Percentiles rank a stretch among this genome's conserved stretches.
These are phyloP conservation scores for Protomyces arabidopsidicola DNA, from an alignment of 1,139 yeast genomes.

Conservation along the genomic window DNA sequence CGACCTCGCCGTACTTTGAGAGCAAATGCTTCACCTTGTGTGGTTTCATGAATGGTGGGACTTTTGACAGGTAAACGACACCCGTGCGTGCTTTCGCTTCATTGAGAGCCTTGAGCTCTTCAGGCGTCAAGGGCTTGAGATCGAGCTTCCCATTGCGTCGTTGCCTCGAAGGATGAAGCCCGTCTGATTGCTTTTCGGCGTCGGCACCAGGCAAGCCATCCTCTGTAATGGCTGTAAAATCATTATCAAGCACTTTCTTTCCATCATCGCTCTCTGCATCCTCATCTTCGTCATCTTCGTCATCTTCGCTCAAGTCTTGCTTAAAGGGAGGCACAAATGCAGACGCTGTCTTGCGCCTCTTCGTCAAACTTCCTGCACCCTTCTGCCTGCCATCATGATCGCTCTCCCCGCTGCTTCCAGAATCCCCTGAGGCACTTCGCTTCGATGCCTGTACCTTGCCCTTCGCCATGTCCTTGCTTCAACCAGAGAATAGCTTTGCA, in stretches of 20 bases:
- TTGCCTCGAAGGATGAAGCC: background rate
- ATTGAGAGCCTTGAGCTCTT: conserved; percentile 38
- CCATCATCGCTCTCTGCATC: conserved; percentile 30
- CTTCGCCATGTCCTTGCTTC: background rate
- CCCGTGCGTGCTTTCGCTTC: conserved; percentile 63
- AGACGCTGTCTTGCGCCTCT: conserved; percentile 12
- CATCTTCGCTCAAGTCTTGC: conserved; percentile 28
- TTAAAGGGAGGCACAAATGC: conserved; percentile 24
- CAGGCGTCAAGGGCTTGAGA: conserved; percentile 38
- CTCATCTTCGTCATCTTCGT: conserved; percentile 31
- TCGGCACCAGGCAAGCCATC: background rate
- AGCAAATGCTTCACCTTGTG: conserved; percentile 77
- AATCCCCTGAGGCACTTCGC: background rate
- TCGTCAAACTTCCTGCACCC: background rate
- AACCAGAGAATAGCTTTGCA: background rate
- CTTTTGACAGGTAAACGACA: conserved; percentile 78
- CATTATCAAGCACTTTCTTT: background rate
- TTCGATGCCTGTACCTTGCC: background rate
- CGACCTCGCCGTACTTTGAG: conserved; percentile 76
- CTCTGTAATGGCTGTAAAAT: too few species aligned
- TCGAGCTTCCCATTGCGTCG: conserved; percentile 11
- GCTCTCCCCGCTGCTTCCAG: background rate
- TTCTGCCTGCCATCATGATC: background rate
- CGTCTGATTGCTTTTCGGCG: background rate
- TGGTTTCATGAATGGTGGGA: conserved; percentile 98